phyloP scores from a whole-genome alignment of 2,329 filamentous ascomycete species.

The Xylaria sp. region DNA sequence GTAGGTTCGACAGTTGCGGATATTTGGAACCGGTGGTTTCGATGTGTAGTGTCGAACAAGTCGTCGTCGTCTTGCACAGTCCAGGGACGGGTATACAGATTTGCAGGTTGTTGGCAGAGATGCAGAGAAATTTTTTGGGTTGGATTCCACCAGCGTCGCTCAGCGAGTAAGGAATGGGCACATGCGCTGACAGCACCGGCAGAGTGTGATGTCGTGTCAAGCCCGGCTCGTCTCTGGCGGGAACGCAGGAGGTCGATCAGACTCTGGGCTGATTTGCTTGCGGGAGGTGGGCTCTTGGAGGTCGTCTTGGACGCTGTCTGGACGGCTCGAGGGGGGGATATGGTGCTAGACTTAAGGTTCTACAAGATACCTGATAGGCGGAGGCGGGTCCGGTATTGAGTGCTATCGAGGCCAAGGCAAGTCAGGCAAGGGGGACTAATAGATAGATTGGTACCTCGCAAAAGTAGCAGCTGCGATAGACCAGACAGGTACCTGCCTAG shows the following conservation, averaged over 20 bases:
- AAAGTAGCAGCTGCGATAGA: neutral
- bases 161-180: constrained; percentile 40
- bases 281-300: constrained; percentile 17
- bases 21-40: neutral
- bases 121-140: constrained; percentile 21
- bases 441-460: constrained; percentile 4
- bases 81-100: neutral
- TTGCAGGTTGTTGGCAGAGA: constrained; percentile 12
- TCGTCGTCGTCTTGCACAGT: neutral
- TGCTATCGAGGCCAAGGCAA: neutral
- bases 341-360: constrained; percentile 7
- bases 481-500: neutral
- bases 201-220: constrained; percentile 40
- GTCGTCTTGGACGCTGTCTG: constrained; percentile 1
- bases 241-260: constrained; percentile 35
- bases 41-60: neutral
- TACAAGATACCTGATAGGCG: neutral
- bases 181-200: constrained; percentile 37
- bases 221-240: constrained; percentile 21
- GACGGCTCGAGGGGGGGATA: neutral
- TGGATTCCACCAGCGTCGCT: constrained; percentile 32
- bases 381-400: neutral
- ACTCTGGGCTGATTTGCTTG: constrained; percentile 34
- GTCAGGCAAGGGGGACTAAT: neutral
- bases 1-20: neutral